Base-by-base conservation (phyloP, 768 basidiomycete genomes). In the Suillus fuscotomentosus region DNA sequence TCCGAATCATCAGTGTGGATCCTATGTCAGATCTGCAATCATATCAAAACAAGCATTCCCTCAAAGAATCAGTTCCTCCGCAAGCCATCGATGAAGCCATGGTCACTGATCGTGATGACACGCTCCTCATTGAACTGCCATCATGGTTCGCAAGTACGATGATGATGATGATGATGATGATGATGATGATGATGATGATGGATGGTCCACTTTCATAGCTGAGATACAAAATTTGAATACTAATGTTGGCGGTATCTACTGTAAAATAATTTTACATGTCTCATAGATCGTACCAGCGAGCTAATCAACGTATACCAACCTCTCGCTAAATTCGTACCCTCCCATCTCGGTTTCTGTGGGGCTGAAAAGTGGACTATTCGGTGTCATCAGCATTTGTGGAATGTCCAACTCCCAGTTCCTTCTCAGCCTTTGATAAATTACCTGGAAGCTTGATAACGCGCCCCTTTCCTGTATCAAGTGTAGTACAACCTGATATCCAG, bases 391-490 rank as follows among this genome's bases (percentile, higher is more conserved):
- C 62, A 68, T 54, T 38, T 67, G 68, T 39, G 78, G 71, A 36
- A 74, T 71, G 64, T 88, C 88, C 70, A 91, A 71, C 57, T 85
- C 85, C 95, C 94, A 97, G 24, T 86, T 83, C 38, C 82, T 78
- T 65, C 83, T 81, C 63, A 97, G 73, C 48, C 86, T 82, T 65
- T 81, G 85, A 73, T 86, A 92, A 36, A 94, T 80, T 60, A 85
- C 82, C 75, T 88, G 91, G 80, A 97, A 94, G 36, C 85, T 88
- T 27, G 92, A 92, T 50, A 87, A 80, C 20, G 95, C 89, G 5
- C 97, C 97, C 75, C 89, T 95, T 79, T 97, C 95, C 68, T 92
- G 89, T 15, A 92, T 81, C 60, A 97, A 72, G n/a, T 83, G 80
- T 68, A 97, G 75, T 43, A 81, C 80, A 14, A 90, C 86, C 65